Percentiles rank a stretch among this genome's conserved stretches.
phyloP scores from a whole-genome alignment of 441 rosid genomes.

The Mallotus repandus region DNA sequence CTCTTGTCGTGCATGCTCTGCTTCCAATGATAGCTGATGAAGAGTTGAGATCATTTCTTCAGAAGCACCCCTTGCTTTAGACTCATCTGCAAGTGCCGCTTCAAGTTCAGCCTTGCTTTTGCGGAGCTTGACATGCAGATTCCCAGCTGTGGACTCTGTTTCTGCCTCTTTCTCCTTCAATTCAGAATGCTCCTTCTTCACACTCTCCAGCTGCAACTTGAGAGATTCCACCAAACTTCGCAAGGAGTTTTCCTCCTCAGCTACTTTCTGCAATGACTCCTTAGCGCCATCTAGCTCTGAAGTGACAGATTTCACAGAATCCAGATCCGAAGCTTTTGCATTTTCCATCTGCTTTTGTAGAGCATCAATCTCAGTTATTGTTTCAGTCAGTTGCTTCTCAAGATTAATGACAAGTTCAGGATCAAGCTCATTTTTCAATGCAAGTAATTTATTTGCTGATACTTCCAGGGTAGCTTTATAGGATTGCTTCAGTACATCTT shows the following conservation, averaged over 20 bases:
- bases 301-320: slow-evolving; percentile 62
- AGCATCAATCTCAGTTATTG: slow-evolving; percentile 53
- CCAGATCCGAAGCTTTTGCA: slow-evolving; percentile 70
- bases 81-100: slow-evolving; percentile 53
- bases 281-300: slow-evolving; percentile 75
- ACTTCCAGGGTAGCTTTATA: slow-evolving; percentile 66
- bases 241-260: slow-evolving; percentile 72
- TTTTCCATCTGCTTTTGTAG: slow-evolving; percentile 71
- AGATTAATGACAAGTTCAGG: slow-evolving; percentile 64
- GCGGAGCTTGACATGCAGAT: slow-evolving; percentile 71
- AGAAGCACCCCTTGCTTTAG: slow-evolving; percentile 61
- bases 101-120: slow-evolving; percentile 79
- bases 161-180: slow-evolving; percentile 76
- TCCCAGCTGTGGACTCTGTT: slow-evolving; percentile 73
- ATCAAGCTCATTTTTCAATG: slow-evolving; percentile 62
- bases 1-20: slow-evolving; percentile 57
- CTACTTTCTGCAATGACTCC: slow-evolving; percentile 64
- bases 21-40: slow-evolving; percentile 63
- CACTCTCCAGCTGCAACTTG: slow-evolving; percentile 63
- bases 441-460: slow-evolving; percentile 51
- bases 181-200: slow-evolving; percentile 70
- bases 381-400: slow-evolving; percentile 62
- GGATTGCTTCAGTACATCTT: slow-evolving; percentile 60
- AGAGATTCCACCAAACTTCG: slow-evolving; percentile 63
- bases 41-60: slow-evolving; percentile 81